phyloP scores from a whole-genome alignment of 139 green algal species.

The Ettlia oleoabundans region DNA sequence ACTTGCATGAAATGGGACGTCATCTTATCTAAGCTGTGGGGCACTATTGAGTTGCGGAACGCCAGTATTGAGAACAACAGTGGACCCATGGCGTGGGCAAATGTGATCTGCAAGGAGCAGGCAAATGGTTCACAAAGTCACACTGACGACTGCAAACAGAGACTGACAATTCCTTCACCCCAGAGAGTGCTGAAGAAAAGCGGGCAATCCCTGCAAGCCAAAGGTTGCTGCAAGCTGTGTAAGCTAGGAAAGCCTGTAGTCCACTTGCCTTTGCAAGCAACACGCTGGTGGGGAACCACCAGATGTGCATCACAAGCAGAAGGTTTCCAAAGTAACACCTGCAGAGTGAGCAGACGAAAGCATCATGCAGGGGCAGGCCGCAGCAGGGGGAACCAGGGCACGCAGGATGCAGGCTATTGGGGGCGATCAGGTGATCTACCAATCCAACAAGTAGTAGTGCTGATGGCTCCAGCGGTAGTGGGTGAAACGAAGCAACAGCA shows the following conservation, averaged over 20 bases:
- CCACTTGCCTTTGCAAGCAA: conserved; percentile 67
- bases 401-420: neutral
- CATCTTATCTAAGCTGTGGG: conserved; percentile 81
- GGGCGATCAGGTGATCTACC: neutral
- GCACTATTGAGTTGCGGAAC: conserved; percentile 87
- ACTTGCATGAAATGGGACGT: conserved; percentile 29
- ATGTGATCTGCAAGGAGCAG: conserved; percentile 61
- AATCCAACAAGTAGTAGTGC: conserved; percentile 80
- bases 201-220: too few relatives aligned
- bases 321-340: conserved; percentile 72
- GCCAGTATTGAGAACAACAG: conserved; percentile 82
- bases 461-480: conserved; percentile 24
- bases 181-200: too few relatives aligned
- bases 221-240: too few relatives aligned
- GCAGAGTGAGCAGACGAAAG: too few relatives aligned
- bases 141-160: too few relatives aligned
- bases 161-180: too few relatives aligned
- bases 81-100: conserved; percentile 77
- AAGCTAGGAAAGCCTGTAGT: too few relatives aligned
- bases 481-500: conserved; percentile 32
- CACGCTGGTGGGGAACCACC: conserved; percentile 59
- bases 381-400: neutral
- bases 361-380: too few relatives aligned
- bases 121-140: too few relatives aligned
- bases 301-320: conserved; percentile 77